Evolutionary conservation across 2,329 filamentous ascomycete species (phyloP).

Genomic region (Thelonectria olida): DNA sequence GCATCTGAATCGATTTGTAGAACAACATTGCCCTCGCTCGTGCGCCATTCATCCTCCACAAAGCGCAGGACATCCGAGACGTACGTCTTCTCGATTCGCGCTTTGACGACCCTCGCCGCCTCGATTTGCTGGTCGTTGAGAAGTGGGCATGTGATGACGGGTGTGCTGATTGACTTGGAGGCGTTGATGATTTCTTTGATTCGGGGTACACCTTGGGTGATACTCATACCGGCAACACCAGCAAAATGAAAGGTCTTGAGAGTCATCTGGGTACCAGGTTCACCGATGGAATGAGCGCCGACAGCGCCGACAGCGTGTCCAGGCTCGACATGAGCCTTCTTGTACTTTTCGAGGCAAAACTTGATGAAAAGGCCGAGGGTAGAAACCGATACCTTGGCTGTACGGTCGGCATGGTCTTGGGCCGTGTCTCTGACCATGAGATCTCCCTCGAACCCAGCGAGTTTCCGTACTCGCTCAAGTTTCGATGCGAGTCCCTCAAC

Average conservation of each 20-base stretch:
- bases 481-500: conserved; percentile 70
- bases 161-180: conserved; percentile 91
- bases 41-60: conserved; percentile 90
- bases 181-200: conserved; percentile 99
- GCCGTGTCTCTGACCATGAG: conserved; percentile 32
- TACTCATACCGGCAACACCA: conserved; percentile 99
- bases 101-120: conserved; percentile 90
- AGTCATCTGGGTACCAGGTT: conserved; percentile 99
- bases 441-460: conserved; percentile 58
- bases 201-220: conserved; percentile 98
- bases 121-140: conserved; percentile 78
- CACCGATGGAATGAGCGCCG: conserved; percentile 96
- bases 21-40: conserved; percentile 77
- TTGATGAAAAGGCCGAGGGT: conserved; percentile 81
- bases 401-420: conserved; percentile 68
- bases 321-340: conserved; percentile 89
- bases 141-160: conserved; percentile 88
- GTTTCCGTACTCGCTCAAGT: conserved; percentile 62
- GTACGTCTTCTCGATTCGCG: conserved; percentile 93
- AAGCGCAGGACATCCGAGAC: conserved; percentile 82
- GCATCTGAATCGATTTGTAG: conserved; percentile 84
- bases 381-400: conserved; percentile 82
- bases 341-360: conserved; percentile 88
- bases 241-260: conserved; percentile 99
- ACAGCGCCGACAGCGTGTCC: conserved; percentile 96